phyloP scores from a whole-genome alignment of 192 early-diverging fungal genomes.

The Coemansia javaensis region DNA sequence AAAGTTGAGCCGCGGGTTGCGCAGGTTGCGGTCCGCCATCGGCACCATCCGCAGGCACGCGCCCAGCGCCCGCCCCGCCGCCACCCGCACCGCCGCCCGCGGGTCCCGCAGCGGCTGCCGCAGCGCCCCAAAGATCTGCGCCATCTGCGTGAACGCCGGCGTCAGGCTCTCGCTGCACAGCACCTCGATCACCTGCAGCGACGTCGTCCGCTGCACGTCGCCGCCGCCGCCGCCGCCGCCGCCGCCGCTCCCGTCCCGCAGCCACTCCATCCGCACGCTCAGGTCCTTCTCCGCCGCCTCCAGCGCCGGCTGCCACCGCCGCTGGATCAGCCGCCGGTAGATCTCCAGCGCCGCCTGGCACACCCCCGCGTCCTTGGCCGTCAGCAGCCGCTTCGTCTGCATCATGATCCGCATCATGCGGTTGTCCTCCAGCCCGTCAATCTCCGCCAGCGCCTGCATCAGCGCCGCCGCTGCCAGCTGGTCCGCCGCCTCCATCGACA shows the following conservation, averaged over 20 bases:
- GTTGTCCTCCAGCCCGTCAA: slow-evolving; percentile 29
- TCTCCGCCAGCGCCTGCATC: slow-evolving; percentile 22
- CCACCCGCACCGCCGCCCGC: slow-evolving; percentile 56
- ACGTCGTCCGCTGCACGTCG: slow-evolving; percentile 29
- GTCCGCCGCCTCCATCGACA: slow-evolving; percentile 9
- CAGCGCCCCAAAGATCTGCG: slow-evolving; percentile 79
- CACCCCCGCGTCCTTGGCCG: slow-evolving; percentile 10
- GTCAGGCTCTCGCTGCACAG: slow-evolving; percentile 51
- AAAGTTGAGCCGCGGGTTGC: slow-evolving; percentile 68
- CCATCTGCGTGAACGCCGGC: slow-evolving; percentile 59
- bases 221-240: slow-evolving; percentile 26
- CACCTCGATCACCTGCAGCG: slow-evolving; percentile 30
- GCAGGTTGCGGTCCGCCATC: slow-evolving; percentile 64
- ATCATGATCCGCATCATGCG: slow-evolving; percentile 25
- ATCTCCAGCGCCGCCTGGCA: slow-evolving; percentile 19
- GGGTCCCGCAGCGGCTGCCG: slow-evolving; percentile 82
- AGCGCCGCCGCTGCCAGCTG: slow-evolving; percentile 25
- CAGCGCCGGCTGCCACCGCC: slow-evolving; percentile 24
- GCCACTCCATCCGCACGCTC: slow-evolving; percentile 37
- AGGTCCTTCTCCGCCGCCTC: slow-evolving; percentile 19
- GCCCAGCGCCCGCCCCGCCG: slow-evolving; percentile 79
- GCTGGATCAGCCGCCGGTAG: slow-evolving; percentile 16
- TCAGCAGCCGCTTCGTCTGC: slow-evolving; percentile 19
- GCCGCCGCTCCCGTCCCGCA: no score
- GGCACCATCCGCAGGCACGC: slow-evolving; percentile 81